phyloP scores from a whole-genome alignment of 352 stramenopile species.

The Pythium sukuiense region DNA sequence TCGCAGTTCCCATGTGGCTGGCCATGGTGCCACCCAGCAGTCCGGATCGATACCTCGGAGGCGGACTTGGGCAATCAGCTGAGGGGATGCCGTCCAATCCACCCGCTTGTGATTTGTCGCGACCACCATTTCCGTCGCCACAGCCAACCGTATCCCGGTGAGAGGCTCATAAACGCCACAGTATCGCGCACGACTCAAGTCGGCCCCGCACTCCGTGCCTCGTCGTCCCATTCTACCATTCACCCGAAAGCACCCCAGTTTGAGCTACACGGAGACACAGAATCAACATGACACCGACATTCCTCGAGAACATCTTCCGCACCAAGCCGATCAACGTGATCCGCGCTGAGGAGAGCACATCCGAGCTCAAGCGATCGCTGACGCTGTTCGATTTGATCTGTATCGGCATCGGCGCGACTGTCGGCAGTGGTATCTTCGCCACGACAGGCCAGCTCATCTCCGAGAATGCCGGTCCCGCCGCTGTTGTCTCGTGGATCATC shows the following conservation, averaged over 20 bases:
- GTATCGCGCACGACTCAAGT: not conserved
- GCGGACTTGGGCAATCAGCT: not conserved
- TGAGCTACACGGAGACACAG: not conserved
- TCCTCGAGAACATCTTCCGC: conserved; percentile 52
- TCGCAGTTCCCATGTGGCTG: not conserved
- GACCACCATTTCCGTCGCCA: not conserved
- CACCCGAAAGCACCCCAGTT: not conserved
- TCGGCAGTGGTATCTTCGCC: conserved; percentile 91
- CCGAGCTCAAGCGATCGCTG: conserved; percentile 65
- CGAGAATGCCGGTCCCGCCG: conserved; percentile 66
- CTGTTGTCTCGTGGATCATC: conserved; percentile 78
- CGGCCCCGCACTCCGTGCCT: not conserved
- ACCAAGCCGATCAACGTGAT: conserved; percentile 75
- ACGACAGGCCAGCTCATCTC: conserved; percentile 76
- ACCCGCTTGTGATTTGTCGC: not conserved
- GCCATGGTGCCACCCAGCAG: not conserved
- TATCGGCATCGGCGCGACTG: conserved; percentile 88
- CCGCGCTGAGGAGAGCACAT: conserved; percentile 62
- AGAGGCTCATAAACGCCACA: no score
- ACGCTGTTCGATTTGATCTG: conserved; percentile 87
- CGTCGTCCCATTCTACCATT: not conserved
- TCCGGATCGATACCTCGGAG: not conserved
- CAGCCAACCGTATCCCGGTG: not conserved
- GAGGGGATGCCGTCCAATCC: not conserved
- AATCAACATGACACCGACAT: conserved; percentile 26